Evolutionary conservation across 2,329 filamentous ascomycete species (phyloP).

Genomic region (Emergomyces orientalis): DNA sequence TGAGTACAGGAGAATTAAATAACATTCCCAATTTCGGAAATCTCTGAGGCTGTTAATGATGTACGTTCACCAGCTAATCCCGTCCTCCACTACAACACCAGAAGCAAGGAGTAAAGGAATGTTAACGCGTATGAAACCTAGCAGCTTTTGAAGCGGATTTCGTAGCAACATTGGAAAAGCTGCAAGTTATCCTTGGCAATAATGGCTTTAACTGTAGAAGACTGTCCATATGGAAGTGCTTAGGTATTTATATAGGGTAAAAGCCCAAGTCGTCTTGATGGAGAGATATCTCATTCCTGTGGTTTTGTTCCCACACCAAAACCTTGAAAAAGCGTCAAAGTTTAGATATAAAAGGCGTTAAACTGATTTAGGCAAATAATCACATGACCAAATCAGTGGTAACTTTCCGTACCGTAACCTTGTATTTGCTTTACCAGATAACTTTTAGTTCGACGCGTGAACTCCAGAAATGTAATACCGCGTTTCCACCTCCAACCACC

Average conservation of each 20-base stretch:
- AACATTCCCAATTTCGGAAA: not conserved
- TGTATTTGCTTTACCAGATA: not conserved
- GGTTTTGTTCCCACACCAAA: not conserved
- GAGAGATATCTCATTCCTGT: too few relatives aligned
- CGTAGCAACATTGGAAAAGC: not conserved
- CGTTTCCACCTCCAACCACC: not conserved
- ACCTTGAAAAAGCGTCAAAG: not conserved
- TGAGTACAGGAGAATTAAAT: not conserved
- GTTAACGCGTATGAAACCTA: not conserved
- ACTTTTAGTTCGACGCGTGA: conserved; percentile 5
- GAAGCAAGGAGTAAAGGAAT: not conserved
- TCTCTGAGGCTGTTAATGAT: not conserved
- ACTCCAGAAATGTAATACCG: not conserved
- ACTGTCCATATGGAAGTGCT: too few relatives aligned
- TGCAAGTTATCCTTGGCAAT: not conserved
- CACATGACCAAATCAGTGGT: not conserved
- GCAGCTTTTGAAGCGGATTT: not conserved
- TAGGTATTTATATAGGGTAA: too few relatives aligned
- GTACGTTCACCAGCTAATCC: not conserved
- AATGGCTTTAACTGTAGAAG: too few relatives aligned
- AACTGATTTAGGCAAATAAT: not conserved
- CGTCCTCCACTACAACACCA: not conserved
- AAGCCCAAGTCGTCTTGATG: too few relatives aligned
- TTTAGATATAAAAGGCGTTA: not conserved
- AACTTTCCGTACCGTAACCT: conserved; percentile 1